Conservation (phyloP, 2,329 filamentous ascomycete genomes). For the Botrytis pseudocinerea region DNA sequence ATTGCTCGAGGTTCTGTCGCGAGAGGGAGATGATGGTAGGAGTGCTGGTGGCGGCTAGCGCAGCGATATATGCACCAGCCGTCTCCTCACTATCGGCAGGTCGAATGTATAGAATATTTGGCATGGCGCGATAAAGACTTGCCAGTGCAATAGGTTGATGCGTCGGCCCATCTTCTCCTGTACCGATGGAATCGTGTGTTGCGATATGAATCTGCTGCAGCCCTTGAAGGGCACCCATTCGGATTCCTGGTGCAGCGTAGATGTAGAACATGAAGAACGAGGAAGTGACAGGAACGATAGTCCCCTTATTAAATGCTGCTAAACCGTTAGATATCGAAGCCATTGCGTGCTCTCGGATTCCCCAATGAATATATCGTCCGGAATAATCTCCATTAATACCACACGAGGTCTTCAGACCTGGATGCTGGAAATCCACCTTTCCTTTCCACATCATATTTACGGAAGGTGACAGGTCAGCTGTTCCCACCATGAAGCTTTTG, state of each 20-base stretch:
- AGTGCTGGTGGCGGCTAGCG: no score
- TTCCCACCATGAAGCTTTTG: slow-evolving; percentile 54
- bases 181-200: no score
- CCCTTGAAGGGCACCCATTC: no score
- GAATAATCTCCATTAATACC: slow-evolving; percentile 56
- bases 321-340: slow-evolving; percentile 57
- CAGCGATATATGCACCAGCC: no score
- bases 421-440: slow-evolving; percentile 53
- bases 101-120: no score
- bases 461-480: slow-evolving; percentile 54
- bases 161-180: no score
- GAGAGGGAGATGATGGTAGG: no score
- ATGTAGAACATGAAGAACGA: slow-evolving; percentile 66
- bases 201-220: no score
- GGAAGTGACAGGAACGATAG: slow-evolving; percentile 58
- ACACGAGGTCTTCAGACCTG: slow-evolving; percentile 44
- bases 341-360: slow-evolving; percentile 64
- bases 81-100: no score
- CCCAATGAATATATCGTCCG: slow-evolving; percentile 60
- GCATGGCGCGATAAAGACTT: no score
- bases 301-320: slow-evolving; percentile 56
- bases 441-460: slow-evolving; percentile 58
- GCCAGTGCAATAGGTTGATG: no score
- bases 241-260: slow-evolving; percentile 41
- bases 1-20: no score